phyloP scores from a whole-genome alignment of 2,329 filamentous ascomycete genomes.

The Sporothrix schenckii region DNA sequence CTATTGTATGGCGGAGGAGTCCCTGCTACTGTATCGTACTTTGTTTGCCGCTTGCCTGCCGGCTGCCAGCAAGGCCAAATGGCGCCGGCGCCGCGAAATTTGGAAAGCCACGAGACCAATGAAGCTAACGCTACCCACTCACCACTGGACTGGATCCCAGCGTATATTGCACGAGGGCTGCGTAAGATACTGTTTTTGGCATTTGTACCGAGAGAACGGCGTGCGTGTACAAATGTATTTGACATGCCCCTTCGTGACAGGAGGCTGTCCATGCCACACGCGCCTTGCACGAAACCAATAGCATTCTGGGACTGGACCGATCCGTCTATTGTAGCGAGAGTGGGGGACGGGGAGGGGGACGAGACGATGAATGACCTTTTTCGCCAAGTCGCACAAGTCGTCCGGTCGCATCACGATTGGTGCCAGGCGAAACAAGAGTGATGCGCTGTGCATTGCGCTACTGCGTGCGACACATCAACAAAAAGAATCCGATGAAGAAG shows the following conservation, averaged over 20 bases:
- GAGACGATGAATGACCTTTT: neutral
- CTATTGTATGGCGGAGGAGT: too few species aligned
- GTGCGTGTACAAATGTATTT: too few species aligned
- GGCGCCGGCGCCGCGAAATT: slow-evolving; percentile 11
- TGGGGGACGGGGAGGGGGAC: neutral
- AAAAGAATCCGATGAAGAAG: neutral
- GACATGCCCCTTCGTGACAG: neutral
- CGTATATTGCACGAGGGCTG: neutral
- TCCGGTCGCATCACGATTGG: neutral
- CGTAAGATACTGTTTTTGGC: too few species aligned
- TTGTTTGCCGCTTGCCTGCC: neutral
- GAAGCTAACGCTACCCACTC: slow-evolving; percentile 17
- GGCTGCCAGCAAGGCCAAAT: slow-evolving; percentile 15
- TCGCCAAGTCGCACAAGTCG: too few species aligned
- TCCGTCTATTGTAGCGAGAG: neutral
- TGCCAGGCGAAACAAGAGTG: neutral
- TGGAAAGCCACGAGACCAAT: slow-evolving; percentile 23
- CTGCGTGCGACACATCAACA: slow-evolving; percentile 12
- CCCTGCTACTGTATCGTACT: too few species aligned
- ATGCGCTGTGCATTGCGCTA: slow-evolving; percentile 18
- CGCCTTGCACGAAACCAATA: slow-evolving; percentile 21
- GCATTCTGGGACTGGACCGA: neutral
- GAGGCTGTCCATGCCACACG: neutral
- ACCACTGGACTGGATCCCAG: neutral
- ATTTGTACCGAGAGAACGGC: too few species aligned